Evolutionary conservation across 345 rosid species (phyloP).

Genomic region (Populus nigra): DNA sequence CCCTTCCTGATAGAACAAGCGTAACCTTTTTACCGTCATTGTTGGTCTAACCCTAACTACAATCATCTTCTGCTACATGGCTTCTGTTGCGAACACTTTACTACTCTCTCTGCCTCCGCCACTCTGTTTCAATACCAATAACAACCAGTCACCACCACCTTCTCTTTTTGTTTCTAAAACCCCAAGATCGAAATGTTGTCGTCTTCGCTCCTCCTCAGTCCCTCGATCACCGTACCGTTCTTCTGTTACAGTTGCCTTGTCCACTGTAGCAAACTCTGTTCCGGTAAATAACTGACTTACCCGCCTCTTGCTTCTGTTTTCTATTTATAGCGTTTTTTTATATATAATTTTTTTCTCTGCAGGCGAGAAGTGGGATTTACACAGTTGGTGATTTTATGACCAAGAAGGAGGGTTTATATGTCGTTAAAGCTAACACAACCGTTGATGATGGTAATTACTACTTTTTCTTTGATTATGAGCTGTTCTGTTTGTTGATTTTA

Average conservation of each 20-base stretch:
- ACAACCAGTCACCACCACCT: background rate
- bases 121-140: background rate
- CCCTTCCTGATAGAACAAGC: background rate
- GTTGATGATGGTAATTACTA: slow-evolving; percentile 67
- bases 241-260: background rate
- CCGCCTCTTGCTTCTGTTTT: background rate
- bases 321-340: background rate
- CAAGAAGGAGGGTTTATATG: slow-evolving; percentile 62
- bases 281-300: background rate
- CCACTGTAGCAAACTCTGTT: background rate
- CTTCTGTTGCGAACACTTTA: background rate
- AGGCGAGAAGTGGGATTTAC: slow-evolving; percentile 58
- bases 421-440: slow-evolving; percentile 69
- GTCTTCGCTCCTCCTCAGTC: background rate
- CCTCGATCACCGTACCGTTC: background rate
- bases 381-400: slow-evolving; percentile 94
- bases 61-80: slow-evolving; percentile 5
- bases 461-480: background rate
- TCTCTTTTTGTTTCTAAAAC: background rate
- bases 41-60: background rate
- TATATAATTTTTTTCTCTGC: slow-evolving; percentile 11
- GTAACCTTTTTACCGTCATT: background rate
- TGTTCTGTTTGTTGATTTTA: background rate
- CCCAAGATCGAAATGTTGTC: background rate
- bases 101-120: background rate